A percentile compares a stretch with the other conserved stretches of the same genome.
These are phyloP conservation scores for Lagenaria siceraria DNA, from an alignment of 306 rosid genomes.

Conservation along the genomic window DNA sequence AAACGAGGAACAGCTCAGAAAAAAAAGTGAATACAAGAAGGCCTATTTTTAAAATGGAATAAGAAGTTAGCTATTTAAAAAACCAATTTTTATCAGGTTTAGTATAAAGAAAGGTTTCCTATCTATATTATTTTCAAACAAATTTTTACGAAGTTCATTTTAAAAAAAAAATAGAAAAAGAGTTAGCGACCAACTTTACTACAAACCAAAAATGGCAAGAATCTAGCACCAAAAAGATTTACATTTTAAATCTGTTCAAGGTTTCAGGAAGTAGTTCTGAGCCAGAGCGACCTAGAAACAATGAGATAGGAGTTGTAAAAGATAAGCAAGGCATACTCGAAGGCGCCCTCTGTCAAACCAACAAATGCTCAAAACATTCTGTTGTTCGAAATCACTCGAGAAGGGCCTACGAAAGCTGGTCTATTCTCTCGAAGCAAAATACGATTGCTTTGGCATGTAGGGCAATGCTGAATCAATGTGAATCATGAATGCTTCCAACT, in stretches of 20 bases:
- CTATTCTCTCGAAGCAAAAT: neutral
- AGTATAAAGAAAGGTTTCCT: neutral
- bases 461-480: neutral
- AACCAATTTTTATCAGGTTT: neutral
- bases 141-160: neutral
- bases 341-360: neutral
- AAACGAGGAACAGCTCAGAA: neutral
- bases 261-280: neutral
- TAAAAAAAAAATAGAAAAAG: neutral
- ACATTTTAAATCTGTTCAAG: neutral
- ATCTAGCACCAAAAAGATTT: neutral
- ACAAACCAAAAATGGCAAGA: neutral
- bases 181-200: neutral
- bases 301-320: neutral
- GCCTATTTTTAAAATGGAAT: neutral
- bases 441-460: neutral
- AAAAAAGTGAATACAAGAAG: neutral
- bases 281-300: neutral
- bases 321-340: slow-evolving; percentile 1
- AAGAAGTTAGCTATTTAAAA: neutral
- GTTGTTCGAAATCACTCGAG: neutral
- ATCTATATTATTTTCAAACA: neutral
- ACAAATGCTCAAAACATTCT: neutral
- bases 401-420: neutral
- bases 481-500: neutral